Conservation (phyloP, 345 rosid genomes). For the Anastatica hierochuntica region DNA sequence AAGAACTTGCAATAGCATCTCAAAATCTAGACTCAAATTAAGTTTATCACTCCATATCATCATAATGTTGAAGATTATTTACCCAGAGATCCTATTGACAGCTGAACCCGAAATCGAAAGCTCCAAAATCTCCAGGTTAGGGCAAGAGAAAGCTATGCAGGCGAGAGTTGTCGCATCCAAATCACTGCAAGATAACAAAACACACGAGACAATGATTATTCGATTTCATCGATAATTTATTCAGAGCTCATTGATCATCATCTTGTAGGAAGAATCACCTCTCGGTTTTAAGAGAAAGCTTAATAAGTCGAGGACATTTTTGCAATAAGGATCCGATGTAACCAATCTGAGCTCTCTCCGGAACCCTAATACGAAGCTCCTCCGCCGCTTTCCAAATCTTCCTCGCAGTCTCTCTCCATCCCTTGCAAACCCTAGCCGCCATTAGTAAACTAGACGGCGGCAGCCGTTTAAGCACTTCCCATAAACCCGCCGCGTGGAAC, state of each 20-base stretch:
- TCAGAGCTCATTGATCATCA: too few relatives aligned
- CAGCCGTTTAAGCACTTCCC: conserved; percentile 76
- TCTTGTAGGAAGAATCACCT: too few relatives aligned
- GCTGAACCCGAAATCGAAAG: conserved; percentile 44
- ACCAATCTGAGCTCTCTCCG: conserved; percentile 54
- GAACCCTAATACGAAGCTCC: conserved; percentile 74
- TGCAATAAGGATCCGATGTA: conserved; percentile 74
- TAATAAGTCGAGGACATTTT: conserved; percentile 69
- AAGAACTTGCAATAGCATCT: too few relatives aligned
- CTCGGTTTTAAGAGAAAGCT: conserved; percentile 62
- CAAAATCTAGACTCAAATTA: too few relatives aligned
- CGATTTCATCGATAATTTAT: too few relatives aligned
- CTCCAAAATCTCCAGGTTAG: conserved; percentile 77
- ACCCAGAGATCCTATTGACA: conserved; percentile 87
- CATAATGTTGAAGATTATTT: conserved; percentile 7
- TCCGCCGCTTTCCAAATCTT: conserved; percentile 81
- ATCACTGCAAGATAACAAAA: conserved; percentile 51
- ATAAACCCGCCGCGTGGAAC: conserved; percentile 45
- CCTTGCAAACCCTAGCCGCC: conserved; percentile 77
- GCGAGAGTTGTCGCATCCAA: conserved; percentile 84
- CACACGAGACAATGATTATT: too few relatives aligned
- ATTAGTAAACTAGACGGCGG: conserved; percentile 60
- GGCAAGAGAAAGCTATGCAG: conserved; percentile 92
- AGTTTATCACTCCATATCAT: background rate
- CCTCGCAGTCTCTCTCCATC: conserved; percentile 81